Evolutionary conservation across 768 basidiomycete species (phyloP), one percentile per base, ranked within the genome.

Genomic region (Ramaria rubella): DNA sequence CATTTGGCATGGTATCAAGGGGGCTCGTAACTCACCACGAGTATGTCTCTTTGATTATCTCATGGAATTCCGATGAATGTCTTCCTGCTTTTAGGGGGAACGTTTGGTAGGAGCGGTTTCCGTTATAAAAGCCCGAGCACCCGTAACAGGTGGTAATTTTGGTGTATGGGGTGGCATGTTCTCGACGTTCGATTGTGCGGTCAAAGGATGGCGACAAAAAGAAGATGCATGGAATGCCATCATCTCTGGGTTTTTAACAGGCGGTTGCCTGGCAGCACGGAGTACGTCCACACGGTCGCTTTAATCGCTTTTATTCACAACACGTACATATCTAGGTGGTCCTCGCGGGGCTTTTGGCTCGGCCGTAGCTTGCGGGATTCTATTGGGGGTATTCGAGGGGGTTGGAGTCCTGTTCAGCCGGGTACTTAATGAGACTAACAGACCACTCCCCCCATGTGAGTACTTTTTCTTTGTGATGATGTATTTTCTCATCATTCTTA

Each of bases 191-290:
- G 96, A 98, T 71, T 99, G 96, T 70, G 94, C 94, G 1, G 88
- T 99, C 63, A 98, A 99, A 73, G 91, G 93, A 14, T 91, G 83
- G 77, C 80, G 94, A 69, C 93, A 96, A 75, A 96, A 97, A 69
- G 94, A 96, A 72, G 94, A 96, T 70, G 90, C 95, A 51, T 99
- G 94, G 94, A 99, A 99, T 68, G 94, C 94, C 40, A 98, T 99
- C 65, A 87, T 96, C 51, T 93, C 94, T 24, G 96, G 96, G 44
- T 99, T 99, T 75, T 81, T 96, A 85, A 98, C 96, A 9, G 96
- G 96, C 72, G 96, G 96, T 55, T 94, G 90, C 70, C 73, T 97
- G 53, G 96, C 95, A 57, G 81, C 89, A 60, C 81, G 95, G 75
- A 91, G 95, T 96, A 70, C 73, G 90, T 85, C 29, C 21, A 51